Percentiles rank a stretch among this genome's conserved stretches.
phyloP scores from a whole-genome alignment of 2,329 filamentous ascomycete genomes.

The Achaetomium macrosporum region DNA sequence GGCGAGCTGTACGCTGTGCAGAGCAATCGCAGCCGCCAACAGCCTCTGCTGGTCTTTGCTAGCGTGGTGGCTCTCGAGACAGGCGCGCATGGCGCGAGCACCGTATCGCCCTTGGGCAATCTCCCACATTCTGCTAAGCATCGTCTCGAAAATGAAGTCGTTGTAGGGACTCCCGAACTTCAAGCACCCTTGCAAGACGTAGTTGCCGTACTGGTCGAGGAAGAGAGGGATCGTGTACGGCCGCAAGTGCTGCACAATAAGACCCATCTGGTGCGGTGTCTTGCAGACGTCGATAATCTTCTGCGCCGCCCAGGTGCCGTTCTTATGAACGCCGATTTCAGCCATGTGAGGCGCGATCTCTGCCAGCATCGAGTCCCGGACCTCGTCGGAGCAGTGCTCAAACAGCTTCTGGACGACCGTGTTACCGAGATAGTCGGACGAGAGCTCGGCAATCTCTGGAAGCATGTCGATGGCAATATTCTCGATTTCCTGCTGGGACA shows the following conservation, averaged over 20 bases:
- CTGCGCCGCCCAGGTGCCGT: conserved; percentile 97
- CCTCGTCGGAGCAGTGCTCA: conserved; percentile 85
- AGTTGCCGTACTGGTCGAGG: conserved; percentile 97
- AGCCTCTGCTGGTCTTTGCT: conserved; percentile 94
- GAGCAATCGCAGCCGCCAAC: conserved; percentile 88
- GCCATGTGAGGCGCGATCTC: conserved; percentile 88
- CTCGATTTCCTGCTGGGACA: conserved; percentile 83
- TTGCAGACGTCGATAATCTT: conserved; percentile 98
- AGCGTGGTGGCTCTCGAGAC: conserved; percentile 89
- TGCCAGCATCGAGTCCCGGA: conserved; percentile 84
- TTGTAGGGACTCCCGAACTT: conserved; percentile 87
- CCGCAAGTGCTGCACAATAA: conserved; percentile 78
- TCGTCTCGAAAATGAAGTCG: conserved; percentile 96
- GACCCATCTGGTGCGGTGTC: conserved; percentile 70
- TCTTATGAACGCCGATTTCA: conserved; percentile 98
- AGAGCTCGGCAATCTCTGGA: conserved; percentile 88
- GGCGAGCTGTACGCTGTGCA: conserved; percentile 92
- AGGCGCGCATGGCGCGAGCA: conserved; percentile 92
- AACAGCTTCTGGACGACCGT: conserved; percentile 99
- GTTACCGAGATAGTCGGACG: conserved; percentile 95
- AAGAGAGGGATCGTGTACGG: conserved; percentile 88
- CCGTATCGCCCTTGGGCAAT: conserved; percentile 89
- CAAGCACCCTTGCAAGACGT: conserved; percentile 92
- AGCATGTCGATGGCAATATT: conserved; percentile 90
- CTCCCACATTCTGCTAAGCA: conserved; percentile 92